Conservation (phyloP, 208 protist species). For the Strigomonas culicis region DNA sequence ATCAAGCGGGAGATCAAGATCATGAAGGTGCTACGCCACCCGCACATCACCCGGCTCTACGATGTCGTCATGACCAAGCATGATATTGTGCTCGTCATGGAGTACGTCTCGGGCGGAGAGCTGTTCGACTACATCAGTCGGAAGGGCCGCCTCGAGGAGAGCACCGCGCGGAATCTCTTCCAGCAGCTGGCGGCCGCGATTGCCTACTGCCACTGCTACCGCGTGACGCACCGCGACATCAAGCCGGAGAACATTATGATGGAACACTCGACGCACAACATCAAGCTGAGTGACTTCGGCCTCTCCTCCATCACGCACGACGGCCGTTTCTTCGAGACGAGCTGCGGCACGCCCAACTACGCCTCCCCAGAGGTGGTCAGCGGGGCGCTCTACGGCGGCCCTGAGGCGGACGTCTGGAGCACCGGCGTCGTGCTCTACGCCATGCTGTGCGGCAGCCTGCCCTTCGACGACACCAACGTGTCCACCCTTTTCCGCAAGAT, state of each 20-base stretch:
- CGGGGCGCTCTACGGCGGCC: constrained; percentile 65
- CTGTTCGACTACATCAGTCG: constrained; percentile 98
- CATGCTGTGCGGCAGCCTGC: constrained; percentile 74
- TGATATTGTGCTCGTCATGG: constrained; percentile 98
- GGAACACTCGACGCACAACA: constrained; percentile 47
- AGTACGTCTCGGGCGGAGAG: constrained; percentile 97
- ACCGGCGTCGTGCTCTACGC: constrained; percentile 86
- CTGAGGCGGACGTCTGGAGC: constrained; percentile 85
- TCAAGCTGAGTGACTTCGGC: constrained; percentile 88
- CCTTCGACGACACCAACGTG: constrained; percentile 79
- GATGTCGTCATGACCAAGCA: constrained; percentile 95
- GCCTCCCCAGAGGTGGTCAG: constrained; percentile 82
- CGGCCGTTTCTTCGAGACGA: constrained; percentile 80
- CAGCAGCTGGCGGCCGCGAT: constrained; percentile 98
- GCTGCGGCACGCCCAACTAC: constrained; percentile 88
- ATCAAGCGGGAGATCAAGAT: constrained; percentile 96
- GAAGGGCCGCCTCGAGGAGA: constrained; percentile 91
- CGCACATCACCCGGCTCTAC: constrained; percentile 98
- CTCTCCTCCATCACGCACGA: constrained; percentile 78
- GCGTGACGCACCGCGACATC: constrained; percentile 88
- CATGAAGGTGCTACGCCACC: constrained; percentile 96
- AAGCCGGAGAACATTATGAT: constrained; percentile 92
- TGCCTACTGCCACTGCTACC: constrained; percentile 96
- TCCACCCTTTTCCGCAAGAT: constrained; percentile 73
- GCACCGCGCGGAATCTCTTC: constrained; percentile 90